Conservation (phyloP, 2,329 filamentous ascomycete genomes). For the Pseudogymnoascus sp. region DNA sequence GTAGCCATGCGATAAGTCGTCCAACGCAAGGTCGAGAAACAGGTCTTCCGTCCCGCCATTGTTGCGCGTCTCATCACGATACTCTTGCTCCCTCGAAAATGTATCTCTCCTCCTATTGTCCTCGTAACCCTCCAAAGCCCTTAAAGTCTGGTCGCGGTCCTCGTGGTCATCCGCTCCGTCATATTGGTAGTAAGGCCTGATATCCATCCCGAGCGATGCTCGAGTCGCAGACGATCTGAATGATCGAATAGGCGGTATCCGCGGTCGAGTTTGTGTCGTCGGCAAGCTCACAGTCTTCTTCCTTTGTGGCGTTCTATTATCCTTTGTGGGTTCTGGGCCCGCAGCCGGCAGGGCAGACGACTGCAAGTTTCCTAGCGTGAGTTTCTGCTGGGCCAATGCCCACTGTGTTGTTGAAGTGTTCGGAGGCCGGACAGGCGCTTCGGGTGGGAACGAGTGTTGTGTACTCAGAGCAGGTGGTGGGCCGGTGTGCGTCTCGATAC, state of each 20-base stretch:
- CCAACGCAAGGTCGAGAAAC: conserved; percentile 24
- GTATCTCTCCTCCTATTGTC: neutral
- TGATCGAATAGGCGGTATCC: conserved; percentile 10
- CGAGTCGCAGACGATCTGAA: conserved; percentile 11
- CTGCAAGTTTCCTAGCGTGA: neutral
- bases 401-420: conserved; percentile 10
- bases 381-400: conserved; percentile 10
- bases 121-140: conserved; percentile 13
- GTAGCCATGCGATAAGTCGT: conserved; percentile 15
- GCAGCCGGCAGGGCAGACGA: neutral
- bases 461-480: conserved; percentile 11
- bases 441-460: neutral
- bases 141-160: conserved; percentile 16
- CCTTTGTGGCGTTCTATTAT: neutral
- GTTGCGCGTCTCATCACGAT: neutral
- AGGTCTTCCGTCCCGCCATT: conserved; percentile 18
- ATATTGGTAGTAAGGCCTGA: neutral
- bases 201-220: conserved; percentile 8
- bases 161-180: conserved; percentile 8
- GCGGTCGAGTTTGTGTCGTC: neutral
- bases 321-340: neutral
- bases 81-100: conserved; percentile 3
- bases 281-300: neutral
- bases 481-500: conserved; percentile 9
- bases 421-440: neutral